Evolutionary conservation across 768 basidiomycete genomes (phyloP).

Genomic region (Lyophyllum decastes): DNA sequence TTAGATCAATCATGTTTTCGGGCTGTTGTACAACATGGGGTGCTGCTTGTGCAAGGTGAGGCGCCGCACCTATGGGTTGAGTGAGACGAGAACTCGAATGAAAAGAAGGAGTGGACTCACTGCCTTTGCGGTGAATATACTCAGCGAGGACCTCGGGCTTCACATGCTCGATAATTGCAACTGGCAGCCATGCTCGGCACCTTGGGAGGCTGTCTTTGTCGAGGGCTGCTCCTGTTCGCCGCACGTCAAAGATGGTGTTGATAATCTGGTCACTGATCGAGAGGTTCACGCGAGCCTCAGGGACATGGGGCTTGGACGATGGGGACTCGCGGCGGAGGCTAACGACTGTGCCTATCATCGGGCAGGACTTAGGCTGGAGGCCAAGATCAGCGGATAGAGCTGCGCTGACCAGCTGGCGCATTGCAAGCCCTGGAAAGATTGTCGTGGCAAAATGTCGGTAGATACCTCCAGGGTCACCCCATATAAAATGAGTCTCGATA

Average conservation of each 20-base stretch:
- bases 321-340: neutral
- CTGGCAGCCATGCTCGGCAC: conserved; percentile 1
- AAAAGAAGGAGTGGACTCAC: neutral
- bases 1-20: neutral
- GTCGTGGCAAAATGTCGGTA: neutral
- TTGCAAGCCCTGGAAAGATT: conserved; percentile 9
- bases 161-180: conserved; percentile 1
- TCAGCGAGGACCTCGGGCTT: neutral
- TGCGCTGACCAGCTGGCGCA: conserved; percentile 2
- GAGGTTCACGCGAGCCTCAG: conserved; percentile 2
- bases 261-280: neutral
- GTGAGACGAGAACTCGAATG: neutral
- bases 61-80: no score
- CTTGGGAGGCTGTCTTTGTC: neutral
- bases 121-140: neutral
- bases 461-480: neutral
- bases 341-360: conserved; percentile 5
- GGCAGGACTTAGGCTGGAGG: neutral
- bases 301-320: neutral
- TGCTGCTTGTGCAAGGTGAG: neutral
- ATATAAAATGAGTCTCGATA: conserved; percentile 1
- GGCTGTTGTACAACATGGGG: neutral
- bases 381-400: conserved; percentile 1
- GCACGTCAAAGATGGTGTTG: neutral
- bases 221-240: neutral